Evolutionary conservation across 768 basidiomycete genomes (phyloP).

Genomic region (Clavaria fumosa): DNA sequence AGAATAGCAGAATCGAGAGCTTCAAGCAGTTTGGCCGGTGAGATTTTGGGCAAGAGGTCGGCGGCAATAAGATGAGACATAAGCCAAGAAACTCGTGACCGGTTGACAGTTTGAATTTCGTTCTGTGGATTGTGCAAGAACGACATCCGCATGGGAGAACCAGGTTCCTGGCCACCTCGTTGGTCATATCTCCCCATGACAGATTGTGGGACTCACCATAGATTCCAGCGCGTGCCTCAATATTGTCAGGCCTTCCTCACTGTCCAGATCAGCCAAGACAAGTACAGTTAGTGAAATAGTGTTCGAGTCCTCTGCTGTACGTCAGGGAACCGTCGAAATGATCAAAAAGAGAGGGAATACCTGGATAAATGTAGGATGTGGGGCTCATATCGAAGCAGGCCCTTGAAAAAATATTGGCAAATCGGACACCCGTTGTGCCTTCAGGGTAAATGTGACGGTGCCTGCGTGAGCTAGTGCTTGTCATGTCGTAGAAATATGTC

Average conservation of each 20-base stretch:
- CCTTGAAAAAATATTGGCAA: slow-evolving; percentile 36
- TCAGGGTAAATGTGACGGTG: slow-evolving; percentile 60
- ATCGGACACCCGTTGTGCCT: slow-evolving; percentile 28
- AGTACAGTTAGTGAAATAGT: slow-evolving; percentile 34
- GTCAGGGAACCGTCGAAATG: too few relatives aligned
- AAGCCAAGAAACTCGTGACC: slow-evolving; percentile 28
- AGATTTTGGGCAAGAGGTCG: slow-evolving; percentile 23
- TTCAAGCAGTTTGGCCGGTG: too few relatives aligned
- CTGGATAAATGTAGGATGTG: slow-evolving; percentile 38
- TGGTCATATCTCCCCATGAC: slow-evolving; percentile 1
- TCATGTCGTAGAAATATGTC: slow-evolving; percentile 84
- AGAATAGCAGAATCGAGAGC: too few relatives aligned
- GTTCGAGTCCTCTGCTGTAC: too few relatives aligned
- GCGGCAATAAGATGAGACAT: slow-evolving; percentile 35
- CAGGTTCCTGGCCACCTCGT: slow-evolving; percentile 22
- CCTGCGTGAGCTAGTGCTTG: slow-evolving; percentile 51
- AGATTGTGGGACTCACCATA: slow-evolving; percentile 31
- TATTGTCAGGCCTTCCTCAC: slow-evolving; percentile 36
- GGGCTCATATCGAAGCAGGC: slow-evolving; percentile 27
- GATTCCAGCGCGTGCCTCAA: slow-evolving; percentile 52
- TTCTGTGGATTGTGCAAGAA: slow-evolving; percentile 76
- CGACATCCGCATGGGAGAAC: slow-evolving; percentile 41
- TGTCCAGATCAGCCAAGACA: slow-evolving; percentile 70
- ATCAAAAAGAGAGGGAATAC: too few relatives aligned
- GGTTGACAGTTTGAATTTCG: too few relatives aligned